phyloP scores from a whole-genome alignment of 2,329 filamentous ascomycete species.

The Venturia effusa region DNA sequence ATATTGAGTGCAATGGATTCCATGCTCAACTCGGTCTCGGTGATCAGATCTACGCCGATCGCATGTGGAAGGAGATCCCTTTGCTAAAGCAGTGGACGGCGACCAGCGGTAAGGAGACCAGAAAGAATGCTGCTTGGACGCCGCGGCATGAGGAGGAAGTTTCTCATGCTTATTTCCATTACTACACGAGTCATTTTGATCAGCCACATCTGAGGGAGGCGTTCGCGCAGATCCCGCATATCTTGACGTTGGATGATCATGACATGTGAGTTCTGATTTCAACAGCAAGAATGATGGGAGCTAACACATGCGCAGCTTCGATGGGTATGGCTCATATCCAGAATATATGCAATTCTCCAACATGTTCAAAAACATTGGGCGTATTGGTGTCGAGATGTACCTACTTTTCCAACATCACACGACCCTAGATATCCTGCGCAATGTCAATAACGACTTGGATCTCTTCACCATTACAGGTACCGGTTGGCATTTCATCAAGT shows the following conservation, averaged over 20 bases:
- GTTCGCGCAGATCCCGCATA: slow-evolving; percentile 92
- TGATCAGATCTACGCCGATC: slow-evolving; percentile 90
- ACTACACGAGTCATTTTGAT: slow-evolving; percentile 97
- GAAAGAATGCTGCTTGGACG: slow-evolving; percentile 85
- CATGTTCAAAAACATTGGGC: slow-evolving; percentile 96
- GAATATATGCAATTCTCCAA: slow-evolving; percentile 97
- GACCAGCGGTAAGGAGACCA: slow-evolving; percentile 84
- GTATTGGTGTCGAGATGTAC: slow-evolving; percentile 95
- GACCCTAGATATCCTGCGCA: slow-evolving; percentile 82
- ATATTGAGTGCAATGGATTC: slow-evolving; percentile 90
- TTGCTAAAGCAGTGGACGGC: slow-evolving; percentile 89
- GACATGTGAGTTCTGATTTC: slow-evolving; percentile 66
- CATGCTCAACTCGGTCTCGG: slow-evolving; percentile 87
- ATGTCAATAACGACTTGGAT: slow-evolving; percentile 77
- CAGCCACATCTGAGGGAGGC: slow-evolving; percentile 90
- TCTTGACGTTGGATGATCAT: slow-evolving; percentile 89
- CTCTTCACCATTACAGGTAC: slow-evolving; percentile 95
- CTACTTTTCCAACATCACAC: slow-evolving; percentile 97
- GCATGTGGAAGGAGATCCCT: slow-evolving; percentile 92
- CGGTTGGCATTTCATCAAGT: slow-evolving; percentile 98
- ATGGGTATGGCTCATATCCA: slow-evolving; percentile 93
- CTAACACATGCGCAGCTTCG: slow-evolving; percentile 51
- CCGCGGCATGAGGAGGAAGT: slow-evolving; percentile 93
- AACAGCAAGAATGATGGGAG: background rate
- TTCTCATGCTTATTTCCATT: slow-evolving; percentile 94